phyloP scores from a whole-genome alignment of 306 rosid genomes.

The Malus domestica region DNA sequence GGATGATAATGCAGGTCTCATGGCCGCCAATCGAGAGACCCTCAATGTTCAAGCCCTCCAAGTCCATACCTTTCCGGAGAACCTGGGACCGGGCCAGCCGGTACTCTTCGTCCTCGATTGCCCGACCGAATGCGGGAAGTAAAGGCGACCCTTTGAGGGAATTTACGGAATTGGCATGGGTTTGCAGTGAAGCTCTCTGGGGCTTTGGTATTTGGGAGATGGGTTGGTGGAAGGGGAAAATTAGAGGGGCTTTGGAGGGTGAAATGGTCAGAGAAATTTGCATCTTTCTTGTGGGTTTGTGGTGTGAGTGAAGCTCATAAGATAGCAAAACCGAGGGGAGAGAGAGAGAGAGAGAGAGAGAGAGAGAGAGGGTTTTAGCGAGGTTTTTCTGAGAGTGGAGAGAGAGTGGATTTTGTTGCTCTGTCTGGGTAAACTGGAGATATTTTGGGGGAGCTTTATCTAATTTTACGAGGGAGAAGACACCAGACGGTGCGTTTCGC shows the following conservation, averaged over 20 bases:
- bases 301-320: conserved; percentile 6
- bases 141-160: conserved; percentile 51
- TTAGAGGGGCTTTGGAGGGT: conserved; percentile 39
- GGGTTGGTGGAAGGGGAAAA: conserved; percentile 50
- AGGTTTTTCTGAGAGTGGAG: conserved; percentile 10
- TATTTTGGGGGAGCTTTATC: neutral
- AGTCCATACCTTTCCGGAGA: conserved; percentile 55
- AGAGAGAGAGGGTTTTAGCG: conserved; percentile 29
- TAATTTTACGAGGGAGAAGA: neutral
- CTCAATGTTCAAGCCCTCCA: conserved; percentile 75
- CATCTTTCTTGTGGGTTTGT: conserved; percentile 23
- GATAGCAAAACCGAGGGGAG: neutral
- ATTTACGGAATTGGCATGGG: conserved; percentile 23
- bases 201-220: conserved; percentile 28
- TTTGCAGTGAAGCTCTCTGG: conserved; percentile 29
- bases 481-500: neutral
- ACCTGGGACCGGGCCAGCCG: conserved; percentile 77
- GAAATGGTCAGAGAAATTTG: conserved; percentile 45
- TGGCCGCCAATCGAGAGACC: conserved; percentile 89
- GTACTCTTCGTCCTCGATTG: conserved; percentile 80
- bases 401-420: neutral
- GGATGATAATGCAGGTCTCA: conserved; percentile 82
- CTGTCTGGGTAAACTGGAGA: neutral
- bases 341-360: neutral
- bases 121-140: conserved; percentile 62